phyloP scores from a whole-genome alignment of 2,329 filamentous ascomycete species.

The Massarina eburnea region DNA sequence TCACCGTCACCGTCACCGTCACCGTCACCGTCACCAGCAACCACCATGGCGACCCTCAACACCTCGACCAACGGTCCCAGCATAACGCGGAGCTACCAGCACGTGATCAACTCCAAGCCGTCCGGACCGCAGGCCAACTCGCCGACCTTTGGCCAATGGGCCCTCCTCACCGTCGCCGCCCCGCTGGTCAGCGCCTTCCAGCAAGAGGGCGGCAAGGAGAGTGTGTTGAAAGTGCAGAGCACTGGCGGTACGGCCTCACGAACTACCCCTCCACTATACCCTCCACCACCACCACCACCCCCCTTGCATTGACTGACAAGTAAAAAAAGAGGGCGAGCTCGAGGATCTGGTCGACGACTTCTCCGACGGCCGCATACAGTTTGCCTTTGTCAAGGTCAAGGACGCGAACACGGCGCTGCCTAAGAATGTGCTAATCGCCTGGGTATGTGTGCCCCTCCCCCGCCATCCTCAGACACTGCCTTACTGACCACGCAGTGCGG shows the following conservation, averaged over 20 bases:
- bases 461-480: too few relatives aligned
- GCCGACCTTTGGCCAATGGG: slow-evolving; percentile 88
- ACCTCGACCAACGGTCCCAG: slow-evolving; percentile 56
- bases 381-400: slow-evolving; percentile 94
- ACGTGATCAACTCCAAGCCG: slow-evolving; percentile 63
- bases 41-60: slow-evolving; percentile 74
- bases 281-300: background rate
- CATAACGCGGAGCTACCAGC: slow-evolving; percentile 62
- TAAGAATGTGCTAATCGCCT: slow-evolving; percentile 91
- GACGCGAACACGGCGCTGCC: slow-evolving; percentile 88
- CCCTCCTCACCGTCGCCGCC: slow-evolving; percentile 87
- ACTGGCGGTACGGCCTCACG: slow-evolving; percentile 69
- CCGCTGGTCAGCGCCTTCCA: slow-evolving; percentile 93
- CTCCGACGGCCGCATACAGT: slow-evolving; percentile 94
- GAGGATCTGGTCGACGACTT: slow-evolving; percentile 91
- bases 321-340: slow-evolving; percentile 83
- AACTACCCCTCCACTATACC: background rate
- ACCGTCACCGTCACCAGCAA: slow-evolving; percentile 5
- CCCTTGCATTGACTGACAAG: slow-evolving; percentile 22
- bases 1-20: background rate
- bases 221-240: slow-evolving; percentile 88
- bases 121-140: slow-evolving; percentile 64
- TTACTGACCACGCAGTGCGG: slow-evolving; percentile 64
- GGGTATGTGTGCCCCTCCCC: slow-evolving; percentile 57
- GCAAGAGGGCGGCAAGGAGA: slow-evolving; percentile 82